Conservation (phyloP, 371 early-diverging fungal genomes). For the Mucor plumbeus region DNA sequence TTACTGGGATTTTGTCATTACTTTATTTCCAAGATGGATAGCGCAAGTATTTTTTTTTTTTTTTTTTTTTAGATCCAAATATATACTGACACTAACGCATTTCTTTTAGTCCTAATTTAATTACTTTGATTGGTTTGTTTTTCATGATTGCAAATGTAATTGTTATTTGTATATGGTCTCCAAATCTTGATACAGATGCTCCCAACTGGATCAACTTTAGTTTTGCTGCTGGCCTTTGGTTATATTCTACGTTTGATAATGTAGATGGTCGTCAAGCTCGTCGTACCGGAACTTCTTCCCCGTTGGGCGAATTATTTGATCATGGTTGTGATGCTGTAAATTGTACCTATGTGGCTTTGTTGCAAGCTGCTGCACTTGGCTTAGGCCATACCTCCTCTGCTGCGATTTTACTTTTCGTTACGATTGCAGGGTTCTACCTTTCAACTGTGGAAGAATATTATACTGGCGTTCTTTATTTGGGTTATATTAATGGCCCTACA, state of each 20-base stretch:
- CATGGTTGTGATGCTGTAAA: slow-evolving; percentile 95
- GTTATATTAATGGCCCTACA: slow-evolving; percentile 95
- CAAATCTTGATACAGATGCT: slow-evolving; percentile 71
- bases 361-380: slow-evolving; percentile 87
- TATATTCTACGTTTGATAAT: slow-evolving; percentile 96
- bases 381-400: slow-evolving; percentile 78
- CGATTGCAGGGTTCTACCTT: slow-evolving; percentile 87
- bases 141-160: slow-evolving; percentile 84
- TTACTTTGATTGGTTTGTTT: slow-evolving; percentile 94
- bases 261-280: slow-evolving; percentile 99
- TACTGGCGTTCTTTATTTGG: slow-evolving; percentile 91
- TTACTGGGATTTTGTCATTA: slow-evolving; percentile 92
- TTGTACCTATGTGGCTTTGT: slow-evolving; percentile 83
- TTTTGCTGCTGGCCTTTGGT: slow-evolving; percentile 88
- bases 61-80: neutral
- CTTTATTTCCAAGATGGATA: slow-evolving; percentile 90
- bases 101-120: slow-evolving; percentile 87
- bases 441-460: slow-evolving; percentile 97
- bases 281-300: slow-evolving; percentile 87
- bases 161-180: slow-evolving; percentile 73
- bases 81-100: neutral
- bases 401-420: slow-evolving; percentile 67
- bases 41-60: slow-evolving; percentile 68
- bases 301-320: slow-evolving; percentile 96
- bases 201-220: slow-evolving; percentile 90